Base-by-base conservation (phyloP, 768 basidiomycete genomes). In the Tulasnella sp. region DNA sequence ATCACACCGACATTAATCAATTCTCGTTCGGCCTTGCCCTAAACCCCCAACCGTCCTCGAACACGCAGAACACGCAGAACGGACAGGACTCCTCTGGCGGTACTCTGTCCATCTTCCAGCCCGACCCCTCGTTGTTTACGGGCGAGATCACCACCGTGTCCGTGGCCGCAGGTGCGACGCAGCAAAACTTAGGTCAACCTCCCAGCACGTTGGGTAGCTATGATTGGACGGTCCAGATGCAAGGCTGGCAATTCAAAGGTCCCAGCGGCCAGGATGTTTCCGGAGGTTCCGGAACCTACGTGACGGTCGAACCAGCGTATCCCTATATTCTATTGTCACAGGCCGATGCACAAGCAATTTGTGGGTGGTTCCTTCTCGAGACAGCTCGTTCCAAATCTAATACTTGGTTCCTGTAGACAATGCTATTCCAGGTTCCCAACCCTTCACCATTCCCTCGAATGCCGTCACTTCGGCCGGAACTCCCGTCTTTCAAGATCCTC, bases 161-260 rank as follows among this genome's bases (percentile, higher is more conserved):
- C 7, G 55, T 57, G 1, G 42, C 45, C 41, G 35, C 31, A 29
- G 14, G n/a, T 4, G 48, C 17, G 6, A 9, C 17, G 29, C 41
- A 45, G 19, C 31, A 40, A 2, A 32, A 34, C 23, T 45, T 57
- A 15, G 55, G 55, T 9, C 11, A 40, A 2, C 17, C 29, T 15
- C 55, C 55, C 3, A 25, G 8, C 4, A 40, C 43, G 27, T n/a
- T 57, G 19, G 29, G 31, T 8, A 48, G 40, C 8, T 57, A 45
- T 29, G 55, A 57, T 48, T 57, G 55, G 55, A 57, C 55, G 4
- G 55, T 57, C 8, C 45, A 43, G 31, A 57, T 45, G 40, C 31
- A 34, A 19, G 55, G 55, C 8, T 57, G 55, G 55, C 23, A 14
- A 29, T 57, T 57, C 42, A 15, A n/a, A 14, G 55, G 55, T 8